Base-by-base conservation (phyloP, 2,329 filamentous ascomycete genomes). In the Emergomyces orientalis region DNA sequence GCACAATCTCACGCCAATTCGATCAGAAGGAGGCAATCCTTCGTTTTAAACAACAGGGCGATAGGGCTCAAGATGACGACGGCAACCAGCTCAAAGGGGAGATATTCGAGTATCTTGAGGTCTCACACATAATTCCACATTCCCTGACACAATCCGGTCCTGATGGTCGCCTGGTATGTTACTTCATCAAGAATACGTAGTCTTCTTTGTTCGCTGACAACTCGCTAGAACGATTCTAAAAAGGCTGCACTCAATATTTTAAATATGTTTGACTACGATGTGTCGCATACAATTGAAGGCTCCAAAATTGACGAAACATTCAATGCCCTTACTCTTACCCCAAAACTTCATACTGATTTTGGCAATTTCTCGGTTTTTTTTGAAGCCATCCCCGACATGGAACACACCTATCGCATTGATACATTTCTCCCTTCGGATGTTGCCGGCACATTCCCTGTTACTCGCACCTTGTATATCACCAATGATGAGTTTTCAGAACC, bases 251-350 rank as follows among this genome's bases (percentile, higher is more conserved):
- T 78, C 8, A 64, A 66, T 25, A 71, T 78, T 51, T 71, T 78
- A 2, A 75, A 77, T 32, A 78, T 78, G 74, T 76, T 78, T 63
- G 76, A 78, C 62, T 64, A 41, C 39, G 73, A 71, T 49, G 69
- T 74, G 30, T 67, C 65, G 9, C 66, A 73, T 65, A 59, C 77
- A 0, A 77, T 78, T 56, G 68, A 77, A 41, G 75, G 75, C 52
- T 61, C 63, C 39, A 69, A 77, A 8, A 77, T 78, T 57, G 75
- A 62, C 27, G 41, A 39, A 5, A 39, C 61, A 7, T 62, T 51
- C 11, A 62, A 62, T 32, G 61, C 61, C n/a, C 59, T 59, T 2
- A 59, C 54, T n/a, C 54, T 62, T 45, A 34, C 52, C 8, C 61
- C 4, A 11, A 9, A 37, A 49, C 39, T 62, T 19, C 61, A 62